These are phyloP conservation scores for Mycena albidolilacea DNA, from an alignment of 768 basidiomycete species.

Conservation along the genomic window DNA sequence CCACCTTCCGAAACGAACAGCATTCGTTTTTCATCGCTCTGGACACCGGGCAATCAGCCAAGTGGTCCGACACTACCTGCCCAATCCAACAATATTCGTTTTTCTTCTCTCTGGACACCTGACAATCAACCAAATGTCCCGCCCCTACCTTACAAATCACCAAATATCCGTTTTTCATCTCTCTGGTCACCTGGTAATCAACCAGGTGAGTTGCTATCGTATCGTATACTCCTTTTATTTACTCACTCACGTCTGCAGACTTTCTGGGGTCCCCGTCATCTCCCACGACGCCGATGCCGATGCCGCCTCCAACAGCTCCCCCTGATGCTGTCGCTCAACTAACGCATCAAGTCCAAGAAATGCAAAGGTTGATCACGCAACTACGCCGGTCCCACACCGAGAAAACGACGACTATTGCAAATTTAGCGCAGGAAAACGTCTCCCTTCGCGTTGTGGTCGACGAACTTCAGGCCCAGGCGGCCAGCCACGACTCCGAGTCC, in stretches of 20 bases:
- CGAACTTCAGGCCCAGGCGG: conserved; percentile 29
- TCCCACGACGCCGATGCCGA: background rate
- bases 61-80: background rate
- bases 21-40: conserved; percentile 30
- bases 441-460: conserved; percentile 36
- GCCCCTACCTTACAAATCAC: background rate
- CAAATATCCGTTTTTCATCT: conserved; percentile 25
- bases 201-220: background rate
- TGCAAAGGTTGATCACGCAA: conserved; percentile 30
- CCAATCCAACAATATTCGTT: conserved; percentile 16
- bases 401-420: conserved; percentile 20
- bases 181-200: conserved; percentile 15
- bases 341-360: conserved; percentile 20
- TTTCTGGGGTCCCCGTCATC: background rate
- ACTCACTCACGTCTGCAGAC: background rate
- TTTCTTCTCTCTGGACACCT: conserved; percentile 28
- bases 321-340: conserved; percentile 21
- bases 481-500: conserved; percentile 24
- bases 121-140: no score
- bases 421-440: conserved; percentile 31
- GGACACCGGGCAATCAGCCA: background rate
- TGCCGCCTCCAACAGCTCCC: background rate
- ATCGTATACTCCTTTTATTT: background rate
- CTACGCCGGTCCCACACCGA: conserved; percentile 32
- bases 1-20: conserved; percentile 21